Base-by-base conservation (phyloP, 1,139 yeast species). In the Entelexis paramagnoliae region DNA sequence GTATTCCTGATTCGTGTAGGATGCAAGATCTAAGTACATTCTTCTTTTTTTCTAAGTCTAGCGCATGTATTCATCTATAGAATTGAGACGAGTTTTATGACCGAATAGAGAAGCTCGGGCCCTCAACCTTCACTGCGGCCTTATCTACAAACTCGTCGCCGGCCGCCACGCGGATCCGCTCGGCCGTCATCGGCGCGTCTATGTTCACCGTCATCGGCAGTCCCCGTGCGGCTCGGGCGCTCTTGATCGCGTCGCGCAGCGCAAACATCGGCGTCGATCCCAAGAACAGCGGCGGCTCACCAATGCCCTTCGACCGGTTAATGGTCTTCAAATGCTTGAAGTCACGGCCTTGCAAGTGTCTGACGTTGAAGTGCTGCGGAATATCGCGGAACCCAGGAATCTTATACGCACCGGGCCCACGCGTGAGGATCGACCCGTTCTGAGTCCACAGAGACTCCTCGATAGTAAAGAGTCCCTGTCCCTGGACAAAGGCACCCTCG, bases 381-480 rank as follows among this genome's bases (percentile, higher is more conserved):
- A 70, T 66, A 54, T 72, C 75, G 26, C 75, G 58, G 61, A 72
- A 72, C 3, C 75, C 75, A 1, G 75, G 75, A 32, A 72, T 72
- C 64, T 73, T 73, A 60, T 72, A 72, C n/a, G 69, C 69, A 28
- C 76, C 76, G 4, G 76, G 76, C 1, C 76, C 76, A 14, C 73
- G 63, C 1, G 76, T 73, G 55, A 71, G 68, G 35, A 73, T 59
- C 2, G 67, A 60, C 11, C 76, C 75, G 26, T 64, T 66, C 44
- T 66, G 66, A 48, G 70, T 60, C 76, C 76, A 72, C 47, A 73
- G 58, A 1, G 73, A 68, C 58, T 73, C 75, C 55, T 72, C 76
- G 59, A 73, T 68, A 1, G 76, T 73, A 56, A 69, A 73, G 39
- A 72, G 64, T 2, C 76, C 76, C 63, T 72, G 72, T 28, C 76